phyloP scores from a whole-genome alignment of 768 basidiomycete species.

The Tubosaeta sp. region DNA sequence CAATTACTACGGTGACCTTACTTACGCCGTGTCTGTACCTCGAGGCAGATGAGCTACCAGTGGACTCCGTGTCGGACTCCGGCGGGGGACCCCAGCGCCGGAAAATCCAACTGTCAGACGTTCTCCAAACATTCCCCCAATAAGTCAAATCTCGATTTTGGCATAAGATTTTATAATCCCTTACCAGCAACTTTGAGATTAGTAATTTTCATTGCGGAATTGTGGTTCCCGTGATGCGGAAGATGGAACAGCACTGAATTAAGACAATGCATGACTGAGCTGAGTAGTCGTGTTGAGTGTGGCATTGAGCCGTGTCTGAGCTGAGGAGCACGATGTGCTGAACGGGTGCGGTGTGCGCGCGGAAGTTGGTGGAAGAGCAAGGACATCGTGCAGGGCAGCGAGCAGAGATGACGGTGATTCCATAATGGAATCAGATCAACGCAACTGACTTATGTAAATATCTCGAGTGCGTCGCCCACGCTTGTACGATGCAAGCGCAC shows the following conservation, averaged over 20 bases:
- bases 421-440: slow-evolving; percentile 1
- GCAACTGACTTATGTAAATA: not conserved
- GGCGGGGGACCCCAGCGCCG: no score
- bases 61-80: no score
- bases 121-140: no score
- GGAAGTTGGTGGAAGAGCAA: slow-evolving; percentile 18
- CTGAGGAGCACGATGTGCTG: slow-evolving; percentile 13
- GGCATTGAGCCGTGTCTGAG: slow-evolving; percentile 40
- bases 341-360: slow-evolving; percentile 23
- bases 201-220: no score
- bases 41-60: no score
- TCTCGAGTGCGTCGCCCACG: not conserved
- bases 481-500: not conserved
- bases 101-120: no score
- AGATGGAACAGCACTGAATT: slow-evolving; percentile 41
- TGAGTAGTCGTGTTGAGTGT: slow-evolving; percentile 50
- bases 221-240: no score
- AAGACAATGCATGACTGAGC: slow-evolving; percentile 48
- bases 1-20: no score
- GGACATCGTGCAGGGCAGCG: slow-evolving; percentile 24
- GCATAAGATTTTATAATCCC: no score
- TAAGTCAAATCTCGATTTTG: no score
- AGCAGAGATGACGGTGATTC: slow-evolving; percentile 20
- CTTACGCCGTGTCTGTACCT: no score
- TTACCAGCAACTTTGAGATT: no score